Base-by-base conservation (phyloP, 2,329 filamentous ascomycete genomes). In the Sporothrix humicola region DNA sequence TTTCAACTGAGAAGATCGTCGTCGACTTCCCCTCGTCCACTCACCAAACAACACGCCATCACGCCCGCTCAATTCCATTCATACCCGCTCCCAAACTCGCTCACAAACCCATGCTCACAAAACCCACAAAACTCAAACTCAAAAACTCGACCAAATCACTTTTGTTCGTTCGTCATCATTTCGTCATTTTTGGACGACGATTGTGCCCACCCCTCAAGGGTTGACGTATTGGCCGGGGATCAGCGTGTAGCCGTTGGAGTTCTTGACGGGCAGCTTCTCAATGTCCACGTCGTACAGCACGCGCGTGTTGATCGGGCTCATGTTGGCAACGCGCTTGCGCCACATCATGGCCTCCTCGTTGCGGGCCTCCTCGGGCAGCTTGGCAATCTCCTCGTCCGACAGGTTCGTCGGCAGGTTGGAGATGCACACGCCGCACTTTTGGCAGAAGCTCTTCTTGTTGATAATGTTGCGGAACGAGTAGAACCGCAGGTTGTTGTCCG, bases 371-470 rank as follows among this genome's bases (percentile, higher is more conserved):
- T 82, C 80, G 0, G 81, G 74, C 74, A 85, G 71, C 13, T 77
- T 76, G 3, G 80, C 81, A 13, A 82, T 10, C 69, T 82, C 76
- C n/a, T 83, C 84, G 10, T 82, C 81, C 0, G 80, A 79, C 20
- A 82, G 26, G 1, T 78, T 58, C 10, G 75, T 76, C 2, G 71
- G 37, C 10, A 78, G 73, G 74, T 84, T 84, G 61, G 78, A 79
- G 56, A 88, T 26, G n/a, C 79, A 77, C 23, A 87, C 81, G 73
- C 85, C 85, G 76, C 86, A 88, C 12, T 72, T 81, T 76, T 82
- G 82, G 81, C 86, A 88, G 74, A 88, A 88, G 1, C 77, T 78
- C 81, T 87, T 87, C 74, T 73, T 74, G 58, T 80, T 76, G 3
- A 82, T 20, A 1, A 75, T 74, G 31, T 72, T 71, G 78, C 74